These are phyloP conservation scores for Nevesoporus exiguus DNA, from an alignment of 768 basidiomycete species.

Conservation along the genomic window DNA sequence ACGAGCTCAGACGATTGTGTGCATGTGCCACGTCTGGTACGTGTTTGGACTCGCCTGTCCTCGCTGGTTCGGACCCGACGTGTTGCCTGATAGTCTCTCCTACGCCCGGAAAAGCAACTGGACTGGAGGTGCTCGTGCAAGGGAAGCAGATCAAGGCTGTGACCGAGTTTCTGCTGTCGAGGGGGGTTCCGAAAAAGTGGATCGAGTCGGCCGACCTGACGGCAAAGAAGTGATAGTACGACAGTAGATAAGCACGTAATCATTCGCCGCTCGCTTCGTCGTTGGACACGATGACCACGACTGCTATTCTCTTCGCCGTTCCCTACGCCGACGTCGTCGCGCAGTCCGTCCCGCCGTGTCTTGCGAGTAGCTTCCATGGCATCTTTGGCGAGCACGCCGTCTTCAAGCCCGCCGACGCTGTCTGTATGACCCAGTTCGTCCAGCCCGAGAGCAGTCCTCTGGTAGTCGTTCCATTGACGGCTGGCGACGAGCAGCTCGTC, in stretches of 20 bases:
- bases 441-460: neutral
- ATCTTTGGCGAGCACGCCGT: constrained; percentile 52
- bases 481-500: constrained; percentile 42
- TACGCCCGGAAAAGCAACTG: constrained; percentile 52
- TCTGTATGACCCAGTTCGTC: constrained; percentile 34
- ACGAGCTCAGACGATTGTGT: constrained; percentile 72
- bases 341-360: constrained; percentile 36
- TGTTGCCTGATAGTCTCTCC: constrained; percentile 49
- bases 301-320: constrained; percentile 16
- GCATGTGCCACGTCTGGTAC: constrained; percentile 76
- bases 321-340: constrained; percentile 20
- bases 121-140: constrained; percentile 76
- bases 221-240: constrained; percentile 38
- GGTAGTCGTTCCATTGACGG: constrained; percentile 21
- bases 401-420: constrained; percentile 38
- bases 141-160: constrained; percentile 75
- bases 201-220: constrained; percentile 52
- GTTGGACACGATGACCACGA: constrained; percentile 6
- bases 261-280: neutral
- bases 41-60: constrained; percentile 18
- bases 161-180: constrained; percentile 58
- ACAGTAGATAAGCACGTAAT: too few species aligned
- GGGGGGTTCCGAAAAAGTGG: constrained; percentile 82
- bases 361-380: constrained; percentile 52
- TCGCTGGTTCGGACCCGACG: neutral